These are phyloP conservation scores for Tinospora cordifolia DNA, from an alignment of 164 flowering plant species.

Conservation along the genomic window DNA sequence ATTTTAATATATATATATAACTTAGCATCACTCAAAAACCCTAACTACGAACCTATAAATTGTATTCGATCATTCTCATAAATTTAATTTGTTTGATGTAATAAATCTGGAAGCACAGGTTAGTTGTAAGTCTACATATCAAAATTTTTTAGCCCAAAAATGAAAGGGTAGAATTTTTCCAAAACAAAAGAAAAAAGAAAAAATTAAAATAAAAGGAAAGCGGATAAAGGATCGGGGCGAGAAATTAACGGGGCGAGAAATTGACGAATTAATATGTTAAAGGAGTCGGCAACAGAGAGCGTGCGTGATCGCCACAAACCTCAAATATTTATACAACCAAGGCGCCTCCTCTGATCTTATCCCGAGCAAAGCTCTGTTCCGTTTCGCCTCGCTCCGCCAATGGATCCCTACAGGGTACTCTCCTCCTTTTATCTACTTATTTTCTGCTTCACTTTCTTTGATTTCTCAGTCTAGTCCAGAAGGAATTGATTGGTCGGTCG, in stretches of 20 bases:
- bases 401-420: conserved; percentile 82
- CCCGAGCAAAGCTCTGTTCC: not conserved
- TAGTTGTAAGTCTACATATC: too few relatives aligned
- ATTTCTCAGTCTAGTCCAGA: not conserved
- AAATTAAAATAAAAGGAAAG: too few relatives aligned
- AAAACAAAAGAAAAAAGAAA: not conserved
- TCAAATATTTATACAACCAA: not conserved
- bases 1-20: too few relatives aligned
- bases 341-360: not conserved
- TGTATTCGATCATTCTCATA: too few relatives aligned
- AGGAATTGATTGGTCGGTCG: not conserved
- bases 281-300: not conserved
- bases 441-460: not conserved
- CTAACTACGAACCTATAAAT: too few relatives aligned
- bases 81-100: too few relatives aligned
- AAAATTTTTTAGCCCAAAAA: too few relatives aligned
- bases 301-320: not conserved
- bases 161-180: too few relatives aligned
- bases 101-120: too few relatives aligned
- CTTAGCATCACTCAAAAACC: too few relatives aligned
- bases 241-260: not conserved
- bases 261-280: not conserved
- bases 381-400: conserved; percentile 20
- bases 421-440: not conserved
- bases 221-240: too few relatives aligned